phyloP scores from a whole-genome alignment of 2,329 filamentous ascomycete species.

The Aspergillus sp. region DNA sequence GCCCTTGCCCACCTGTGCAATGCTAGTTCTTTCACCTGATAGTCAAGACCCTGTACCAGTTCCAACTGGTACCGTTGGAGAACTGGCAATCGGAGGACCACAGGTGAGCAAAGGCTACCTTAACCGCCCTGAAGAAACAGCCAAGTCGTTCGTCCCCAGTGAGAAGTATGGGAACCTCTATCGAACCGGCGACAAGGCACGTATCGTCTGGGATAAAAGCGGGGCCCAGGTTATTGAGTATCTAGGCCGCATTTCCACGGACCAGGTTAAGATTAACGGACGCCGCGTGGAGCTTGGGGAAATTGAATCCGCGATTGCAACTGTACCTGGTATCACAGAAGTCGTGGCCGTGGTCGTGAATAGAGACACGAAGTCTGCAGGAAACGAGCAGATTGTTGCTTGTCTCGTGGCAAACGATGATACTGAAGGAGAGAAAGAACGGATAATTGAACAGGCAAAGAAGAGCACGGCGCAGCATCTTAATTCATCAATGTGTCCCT shows the following conservation, averaged over 20 bases:
- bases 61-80: slow-evolving; percentile 44
- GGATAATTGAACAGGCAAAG: slow-evolving; percentile 17
- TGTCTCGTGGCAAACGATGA: slow-evolving; percentile 21
- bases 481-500: slow-evolving; percentile 26
- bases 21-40: slow-evolving; percentile 28
- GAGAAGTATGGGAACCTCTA: slow-evolving; percentile 48
- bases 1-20: slow-evolving; percentile 36
- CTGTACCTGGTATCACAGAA: slow-evolving; percentile 20
- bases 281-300: slow-evolving; percentile 80
- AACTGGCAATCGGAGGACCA: slow-evolving; percentile 43
- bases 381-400: slow-evolving; percentile 27
- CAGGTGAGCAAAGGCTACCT: slow-evolving; percentile 32
- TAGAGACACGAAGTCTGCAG: slow-evolving; percentile 15
- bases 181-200: slow-evolving; percentile 45
- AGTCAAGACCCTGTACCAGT: slow-evolving; percentile 32
- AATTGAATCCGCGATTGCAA: slow-evolving; percentile 53
- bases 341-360: slow-evolving; percentile 25
- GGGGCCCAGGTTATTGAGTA: slow-evolving; percentile 61
- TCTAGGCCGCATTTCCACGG: slow-evolving; percentile 73
- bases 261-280: slow-evolving; percentile 82
- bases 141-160: slow-evolving; percentile 26
- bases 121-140: slow-evolving; percentile 25
- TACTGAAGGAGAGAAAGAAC: slow-evolving; percentile 8
- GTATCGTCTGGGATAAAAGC: slow-evolving; percentile 62
- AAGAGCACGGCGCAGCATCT: slow-evolving; percentile 17